Evolutionary conservation across 225 moss, liverwort and hornwort species (phyloP).

Genomic region (Antitrichia curtipendula): DNA sequence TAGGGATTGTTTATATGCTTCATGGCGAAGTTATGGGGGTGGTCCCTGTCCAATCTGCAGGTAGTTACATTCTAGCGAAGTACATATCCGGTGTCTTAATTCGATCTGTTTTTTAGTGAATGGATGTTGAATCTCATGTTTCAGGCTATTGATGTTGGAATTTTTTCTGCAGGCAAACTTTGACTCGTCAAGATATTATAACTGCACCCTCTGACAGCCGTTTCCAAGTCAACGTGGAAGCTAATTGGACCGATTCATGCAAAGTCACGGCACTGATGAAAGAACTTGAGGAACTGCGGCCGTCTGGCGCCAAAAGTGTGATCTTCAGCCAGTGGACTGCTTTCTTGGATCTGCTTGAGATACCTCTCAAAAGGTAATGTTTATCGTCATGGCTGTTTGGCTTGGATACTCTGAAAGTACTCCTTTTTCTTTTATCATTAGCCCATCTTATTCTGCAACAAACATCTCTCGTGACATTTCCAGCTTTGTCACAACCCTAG

Average conservation of each 20-base stretch:
- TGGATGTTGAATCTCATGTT: background rate
- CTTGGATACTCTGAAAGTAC: background rate
- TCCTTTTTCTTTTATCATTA: background rate
- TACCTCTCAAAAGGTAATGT: conserved; percentile 55
- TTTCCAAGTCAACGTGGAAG: conserved; percentile 72
- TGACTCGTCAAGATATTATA: conserved; percentile 64
- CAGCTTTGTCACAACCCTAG: background rate
- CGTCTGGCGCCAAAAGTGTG: conserved; percentile 61
- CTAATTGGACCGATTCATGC: conserved; percentile 84
- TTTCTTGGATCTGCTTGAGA: conserved; percentile 82
- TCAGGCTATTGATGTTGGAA: background rate
- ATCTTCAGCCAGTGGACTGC: conserved; percentile 95
- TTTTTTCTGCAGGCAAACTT: conserved; percentile 38
- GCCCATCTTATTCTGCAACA: background rate
- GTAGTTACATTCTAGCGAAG: conserved; percentile 10
- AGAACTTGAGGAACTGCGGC: conserved; percentile 47
- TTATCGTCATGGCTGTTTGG: background rate
- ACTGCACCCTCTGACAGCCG: conserved; percentile 83
- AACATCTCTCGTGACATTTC: background rate
- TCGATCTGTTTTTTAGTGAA: background rate
- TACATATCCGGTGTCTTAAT: background rate
- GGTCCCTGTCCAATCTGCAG: conserved; percentile 87
- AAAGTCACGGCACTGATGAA: conserved; percentile 70
- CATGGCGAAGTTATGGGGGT: conserved; percentile 69
- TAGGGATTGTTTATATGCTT: conserved; percentile 86